A percentile compares a stretch with the other conserved stretches of the same genome.
Evolutionary conservation across 805 yeast species (phyloP).

Genomic region (Sugiyamaella chiloensis): DNA sequence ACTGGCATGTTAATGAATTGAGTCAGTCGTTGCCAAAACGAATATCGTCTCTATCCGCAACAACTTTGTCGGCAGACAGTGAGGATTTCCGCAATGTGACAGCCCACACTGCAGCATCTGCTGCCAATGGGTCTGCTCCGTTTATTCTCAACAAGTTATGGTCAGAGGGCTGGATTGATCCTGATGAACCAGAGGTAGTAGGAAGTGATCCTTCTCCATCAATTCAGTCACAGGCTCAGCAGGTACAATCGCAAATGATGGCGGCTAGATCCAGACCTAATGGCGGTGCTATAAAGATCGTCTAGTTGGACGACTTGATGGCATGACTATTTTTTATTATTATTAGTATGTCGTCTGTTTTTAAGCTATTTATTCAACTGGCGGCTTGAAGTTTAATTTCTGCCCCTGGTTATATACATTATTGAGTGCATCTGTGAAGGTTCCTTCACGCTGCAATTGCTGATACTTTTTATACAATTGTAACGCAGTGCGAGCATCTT

Average conservation of each 20-base stretch:
- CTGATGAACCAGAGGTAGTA: conserved; percentile 12
- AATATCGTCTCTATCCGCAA: conserved; percentile 22
- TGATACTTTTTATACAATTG: conserved; percentile 68
- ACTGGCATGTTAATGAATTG: conserved; percentile 4
- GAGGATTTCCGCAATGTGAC: conserved; percentile 13
- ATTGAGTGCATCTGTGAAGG: conserved; percentile 58
- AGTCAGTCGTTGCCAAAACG: conserved; percentile 19
- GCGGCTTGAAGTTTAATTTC: conserved; percentile 36
- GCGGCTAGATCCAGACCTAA: conserved; percentile 16
- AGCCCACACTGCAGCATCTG: conserved; percentile 17
- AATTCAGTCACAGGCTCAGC: conserved; percentile 21
- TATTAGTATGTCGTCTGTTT: neutral
- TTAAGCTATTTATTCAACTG: conserved; percentile 14
- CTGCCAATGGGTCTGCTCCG: conserved; percentile 16
- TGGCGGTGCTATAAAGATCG: conserved; percentile 14
- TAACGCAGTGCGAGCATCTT: conserved; percentile 89
- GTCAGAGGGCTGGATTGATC: conserved; percentile 26
- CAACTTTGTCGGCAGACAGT: conserved; percentile 15
- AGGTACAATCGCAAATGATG: conserved; percentile 20
- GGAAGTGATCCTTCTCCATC: conserved; percentile 7
- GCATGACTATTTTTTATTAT: too few species aligned
- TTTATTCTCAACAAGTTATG: conserved; percentile 23
- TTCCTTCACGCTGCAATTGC: conserved; percentile 55
- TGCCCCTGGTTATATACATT: conserved; percentile 54
- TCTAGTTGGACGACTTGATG: neutral